Percentiles rank a stretch among this genome's conserved stretches.
Evolutionary conservation across 176 grass and related monocot genomes (phyloP).

Genomic region (Raddia guianensis): DNA sequence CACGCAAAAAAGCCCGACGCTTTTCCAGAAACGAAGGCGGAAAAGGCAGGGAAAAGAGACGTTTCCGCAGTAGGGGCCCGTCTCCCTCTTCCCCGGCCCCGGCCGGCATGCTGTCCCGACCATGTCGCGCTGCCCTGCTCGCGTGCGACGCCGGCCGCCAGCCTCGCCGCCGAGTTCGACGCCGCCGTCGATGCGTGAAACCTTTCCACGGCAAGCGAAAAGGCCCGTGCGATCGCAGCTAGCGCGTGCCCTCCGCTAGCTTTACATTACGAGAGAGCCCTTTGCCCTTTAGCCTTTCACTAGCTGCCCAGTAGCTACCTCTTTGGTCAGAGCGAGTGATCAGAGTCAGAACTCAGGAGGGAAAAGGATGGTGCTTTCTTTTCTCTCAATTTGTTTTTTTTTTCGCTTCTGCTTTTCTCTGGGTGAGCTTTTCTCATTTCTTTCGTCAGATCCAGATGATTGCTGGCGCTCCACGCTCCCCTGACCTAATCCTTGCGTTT

Average conservation of each 20-base stretch:
- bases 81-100: no score
- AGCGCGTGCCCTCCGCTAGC: not conserved
- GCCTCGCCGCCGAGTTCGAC: not conserved
- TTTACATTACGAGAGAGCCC: slow-evolving; percentile 1
- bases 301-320: not conserved
- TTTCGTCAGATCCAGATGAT: slow-evolving; percentile 34
- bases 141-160: no score
- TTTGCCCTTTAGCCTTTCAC: not conserved
- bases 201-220: not conserved
- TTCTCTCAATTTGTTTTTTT: not conserved
- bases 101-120: not conserved
- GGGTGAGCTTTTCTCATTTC: not conserved
- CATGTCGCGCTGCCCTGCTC: not conserved
- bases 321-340: slow-evolving; percentile 34
- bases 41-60: not conserved
- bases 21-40: slow-evolving; percentile 26
- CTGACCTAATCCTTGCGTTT: slow-evolving; percentile 23
- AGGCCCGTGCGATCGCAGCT: not conserved
- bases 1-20: not conserved
- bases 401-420: not conserved
- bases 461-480: slow-evolving; percentile 35
- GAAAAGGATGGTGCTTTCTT: not conserved
- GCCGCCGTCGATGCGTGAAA: not conserved
- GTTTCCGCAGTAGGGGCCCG: no score
- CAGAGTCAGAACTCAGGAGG: slow-evolving; percentile 12